These are phyloP conservation scores for Neurospora africana DNA, from an alignment of 495 filamentous ascomycete genomes.

Conservation along the genomic window DNA sequence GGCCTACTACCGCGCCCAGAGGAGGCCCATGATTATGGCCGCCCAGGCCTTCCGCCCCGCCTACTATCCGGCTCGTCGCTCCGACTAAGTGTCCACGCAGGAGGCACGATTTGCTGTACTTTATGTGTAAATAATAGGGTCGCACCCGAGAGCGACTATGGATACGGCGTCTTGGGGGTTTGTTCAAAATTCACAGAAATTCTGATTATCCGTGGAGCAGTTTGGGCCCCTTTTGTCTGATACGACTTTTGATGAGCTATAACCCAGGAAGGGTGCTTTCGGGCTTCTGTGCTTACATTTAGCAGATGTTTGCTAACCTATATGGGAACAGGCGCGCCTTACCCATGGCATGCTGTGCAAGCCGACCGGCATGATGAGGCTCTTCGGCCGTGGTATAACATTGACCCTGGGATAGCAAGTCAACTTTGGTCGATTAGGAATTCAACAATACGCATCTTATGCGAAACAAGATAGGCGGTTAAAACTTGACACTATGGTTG, in stretches of 20 bases:
- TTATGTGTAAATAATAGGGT: neutral
- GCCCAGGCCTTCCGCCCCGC: constrained; percentile 33
- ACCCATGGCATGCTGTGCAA: neutral
- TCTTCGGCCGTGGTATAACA: neutral
- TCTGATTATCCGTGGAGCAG: neutral
- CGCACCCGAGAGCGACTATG: neutral
- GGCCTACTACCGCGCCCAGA: constrained; percentile 48
- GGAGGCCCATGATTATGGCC: constrained; percentile 53
- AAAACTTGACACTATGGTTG: neutral
- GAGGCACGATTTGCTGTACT: neutral
- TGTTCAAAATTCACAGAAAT: neutral
- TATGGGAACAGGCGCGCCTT: neutral
- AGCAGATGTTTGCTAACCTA: neutral
- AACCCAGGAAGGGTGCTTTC: neutral
- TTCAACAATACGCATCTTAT: neutral
- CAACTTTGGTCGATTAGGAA: neutral
- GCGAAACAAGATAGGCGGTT: neutral
- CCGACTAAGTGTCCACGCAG: constrained; percentile 2
- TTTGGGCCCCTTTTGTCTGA: neutral
- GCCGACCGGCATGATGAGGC: neutral
- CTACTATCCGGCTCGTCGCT: constrained; percentile 4
- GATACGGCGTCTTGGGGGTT: neutral
- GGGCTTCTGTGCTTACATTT: neutral
- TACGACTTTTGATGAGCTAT: neutral
- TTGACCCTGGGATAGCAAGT: neutral